Evolutionary conservation across 225 moss, liverwort and hornwort species (phyloP).

Genomic region (Sphagnum tenellum): DNA sequence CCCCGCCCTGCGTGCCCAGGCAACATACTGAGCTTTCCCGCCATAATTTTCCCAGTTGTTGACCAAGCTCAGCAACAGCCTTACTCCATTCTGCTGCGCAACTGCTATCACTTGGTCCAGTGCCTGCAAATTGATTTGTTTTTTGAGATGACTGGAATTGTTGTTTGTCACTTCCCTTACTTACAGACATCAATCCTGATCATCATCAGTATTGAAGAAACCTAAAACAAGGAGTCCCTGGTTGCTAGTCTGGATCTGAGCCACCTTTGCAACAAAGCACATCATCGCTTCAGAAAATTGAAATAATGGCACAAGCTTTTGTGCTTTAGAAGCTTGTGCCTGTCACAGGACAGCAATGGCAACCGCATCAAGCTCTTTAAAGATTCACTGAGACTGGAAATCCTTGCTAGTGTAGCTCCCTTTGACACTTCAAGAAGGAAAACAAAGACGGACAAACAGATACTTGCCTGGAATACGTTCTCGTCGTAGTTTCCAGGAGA

Average conservation of each 20-base stretch:
- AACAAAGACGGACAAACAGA: neutral
- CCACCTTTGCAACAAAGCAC: too few species aligned
- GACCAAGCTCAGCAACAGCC: conserved; percentile 48
- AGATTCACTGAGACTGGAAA: too few species aligned
- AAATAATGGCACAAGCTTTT: too few species aligned
- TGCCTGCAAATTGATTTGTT: conserved; percentile 18
- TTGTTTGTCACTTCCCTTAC: conserved; percentile 7
- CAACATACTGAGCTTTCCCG: conserved; percentile 49
- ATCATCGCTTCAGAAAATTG: too few species aligned
- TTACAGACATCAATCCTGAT: conserved; percentile 14
- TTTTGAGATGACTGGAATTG: neutral
- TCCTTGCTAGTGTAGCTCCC: too few species aligned
- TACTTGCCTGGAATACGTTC: conserved; percentile 13
- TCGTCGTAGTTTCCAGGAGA: conserved; percentile 56
- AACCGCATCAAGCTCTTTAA: neutral
- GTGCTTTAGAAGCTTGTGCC: too few species aligned
- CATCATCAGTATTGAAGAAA: too few species aligned
- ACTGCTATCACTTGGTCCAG: conserved; percentile 49
- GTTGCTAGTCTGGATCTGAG: too few species aligned
- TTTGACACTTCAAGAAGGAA: neutral
- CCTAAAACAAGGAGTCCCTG: too few species aligned
- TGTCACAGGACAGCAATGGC: neutral
- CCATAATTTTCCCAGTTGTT: conserved; percentile 53
- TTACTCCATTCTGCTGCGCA: conserved; percentile 42
- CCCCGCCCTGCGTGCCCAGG: conserved; percentile 42